phyloP scores from a whole-genome alignment of 1,139 yeast species.

The Zygoascus meyerae region DNA sequence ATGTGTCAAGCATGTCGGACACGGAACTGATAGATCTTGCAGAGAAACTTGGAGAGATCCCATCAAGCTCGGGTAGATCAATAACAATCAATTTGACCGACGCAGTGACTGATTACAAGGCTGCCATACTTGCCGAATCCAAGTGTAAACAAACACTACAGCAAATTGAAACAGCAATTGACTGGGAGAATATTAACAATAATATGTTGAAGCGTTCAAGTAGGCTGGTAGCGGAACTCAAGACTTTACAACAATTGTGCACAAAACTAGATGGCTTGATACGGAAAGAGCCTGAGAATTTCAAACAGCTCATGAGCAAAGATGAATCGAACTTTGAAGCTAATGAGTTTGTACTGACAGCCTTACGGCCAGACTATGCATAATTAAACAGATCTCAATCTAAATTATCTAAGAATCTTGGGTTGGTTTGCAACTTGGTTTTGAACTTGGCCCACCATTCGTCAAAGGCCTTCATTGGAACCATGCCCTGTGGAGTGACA shows the following conservation, averaged over 20 bases:
- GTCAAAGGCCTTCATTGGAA: slow-evolving; percentile 83
- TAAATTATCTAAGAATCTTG: slow-evolving; percentile 61
- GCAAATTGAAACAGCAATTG: neutral
- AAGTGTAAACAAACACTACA: slow-evolving; percentile 2
- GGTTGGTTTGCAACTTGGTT: slow-evolving; percentile 67
- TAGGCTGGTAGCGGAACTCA: slow-evolving; percentile 3
- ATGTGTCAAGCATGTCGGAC: slow-evolving; percentile 4
- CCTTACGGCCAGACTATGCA: slow-evolving; percentile 5
- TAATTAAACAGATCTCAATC: slow-evolving; percentile 8
- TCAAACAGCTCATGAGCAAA: neutral
- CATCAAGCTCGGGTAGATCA: neutral
- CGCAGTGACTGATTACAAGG: slow-evolving; percentile 1
- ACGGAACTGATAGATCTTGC: slow-evolving; percentile 7
- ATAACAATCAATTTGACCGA: neutral
- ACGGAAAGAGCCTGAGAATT: slow-evolving; percentile 2
- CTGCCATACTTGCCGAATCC: neutral
- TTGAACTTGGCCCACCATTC: slow-evolving; percentile 96
- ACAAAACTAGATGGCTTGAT: neutral
- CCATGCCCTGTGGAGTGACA: slow-evolving; percentile 69
- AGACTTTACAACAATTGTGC: neutral
- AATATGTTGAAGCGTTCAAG: slow-evolving; percentile 5
- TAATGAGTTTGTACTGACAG: slow-evolving; percentile 4
- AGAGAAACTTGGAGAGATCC: neutral
- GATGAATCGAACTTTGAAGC: slow-evolving; percentile 2
- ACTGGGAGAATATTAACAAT: slow-evolving; percentile 1